Evolutionary conservation across 2,329 filamentous ascomycete species (phyloP).

Genomic region (Mycosphaerella arachidis): DNA sequence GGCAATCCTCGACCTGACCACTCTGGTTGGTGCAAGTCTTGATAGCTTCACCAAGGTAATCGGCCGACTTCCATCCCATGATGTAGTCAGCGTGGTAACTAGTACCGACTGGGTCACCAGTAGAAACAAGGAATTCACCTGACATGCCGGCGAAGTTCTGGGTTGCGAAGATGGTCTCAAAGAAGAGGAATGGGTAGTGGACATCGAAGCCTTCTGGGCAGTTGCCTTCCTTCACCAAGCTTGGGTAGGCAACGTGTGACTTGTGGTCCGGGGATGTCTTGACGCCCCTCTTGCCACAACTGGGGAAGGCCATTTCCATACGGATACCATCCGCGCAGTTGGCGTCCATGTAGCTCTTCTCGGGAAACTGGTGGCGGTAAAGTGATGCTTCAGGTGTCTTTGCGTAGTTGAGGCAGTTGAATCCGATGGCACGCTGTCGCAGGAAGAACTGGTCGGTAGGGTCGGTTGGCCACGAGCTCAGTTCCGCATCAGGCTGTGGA

Average conservation of each 20-base stretch:
- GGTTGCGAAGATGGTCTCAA: conserved; percentile 80
- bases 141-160: conserved; percentile 56
- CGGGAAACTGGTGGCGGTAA: conserved; percentile 75
- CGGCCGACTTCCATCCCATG: conserved; percentile 64
- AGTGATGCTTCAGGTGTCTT: conserved; percentile 65
- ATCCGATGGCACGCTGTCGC: conserved; percentile 76
- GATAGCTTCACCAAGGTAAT: conserved; percentile 67
- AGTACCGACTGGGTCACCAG: conserved; percentile 69
- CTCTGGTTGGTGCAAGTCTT: conserved; percentile 67
- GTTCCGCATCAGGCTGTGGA: conserved; percentile 62
- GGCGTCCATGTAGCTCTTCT: conserved; percentile 72
- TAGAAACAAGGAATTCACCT: conserved; percentile 70
- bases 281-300: conserved; percentile 74
- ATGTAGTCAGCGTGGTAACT: conserved; percentile 79
- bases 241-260: conserved; percentile 72
- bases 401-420: conserved; percentile 89
- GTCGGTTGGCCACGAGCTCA: conserved; percentile 64
- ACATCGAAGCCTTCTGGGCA: conserved; percentile 67
- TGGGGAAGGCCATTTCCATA: conserved; percentile 81
- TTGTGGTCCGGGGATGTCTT: conserved; percentile 51
- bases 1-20: conserved; percentile 69
- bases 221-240: conserved; percentile 67
- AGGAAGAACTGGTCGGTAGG: conserved; percentile 67
- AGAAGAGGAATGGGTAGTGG: conserved; percentile 72
- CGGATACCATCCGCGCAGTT: conserved; percentile 80